A percentile compares a stretch with the other conserved stretches of the same genome.
Evolutionary conservation across 2,329 filamentous ascomycete species (phyloP).

Genomic region (Colletotrichum lindemuthianum): DNA sequence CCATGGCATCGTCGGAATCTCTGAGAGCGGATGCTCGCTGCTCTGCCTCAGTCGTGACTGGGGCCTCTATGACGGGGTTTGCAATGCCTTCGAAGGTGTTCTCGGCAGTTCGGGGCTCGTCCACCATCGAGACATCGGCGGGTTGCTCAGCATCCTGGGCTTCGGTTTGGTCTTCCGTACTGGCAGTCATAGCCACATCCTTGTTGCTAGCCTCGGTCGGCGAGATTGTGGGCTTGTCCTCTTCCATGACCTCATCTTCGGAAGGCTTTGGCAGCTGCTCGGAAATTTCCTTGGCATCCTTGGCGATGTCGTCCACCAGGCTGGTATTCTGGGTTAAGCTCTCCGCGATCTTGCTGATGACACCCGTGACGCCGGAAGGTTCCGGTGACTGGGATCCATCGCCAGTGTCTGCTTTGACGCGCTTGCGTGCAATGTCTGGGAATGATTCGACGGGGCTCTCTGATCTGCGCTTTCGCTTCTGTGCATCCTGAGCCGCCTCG

Average conservation of each 20-base stretch:
- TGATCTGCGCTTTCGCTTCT: slow-evolving; percentile 75
- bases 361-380: slow-evolving; percentile 13
- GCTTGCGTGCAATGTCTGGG: slow-evolving; percentile 65
- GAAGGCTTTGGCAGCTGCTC: slow-evolving; percentile 8
- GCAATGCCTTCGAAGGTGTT: neutral
- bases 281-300: slow-evolving; percentile 21
- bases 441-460: slow-evolving; percentile 67
- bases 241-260: slow-evolving; percentile 8
- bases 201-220: neutral
- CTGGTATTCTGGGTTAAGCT: slow-evolving; percentile 20
- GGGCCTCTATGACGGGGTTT: neutral
- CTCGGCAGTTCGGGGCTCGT: neutral
- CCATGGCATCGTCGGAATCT: slow-evolving; percentile 42
- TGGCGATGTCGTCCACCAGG: slow-evolving; percentile 26
- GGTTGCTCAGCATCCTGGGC: neutral
- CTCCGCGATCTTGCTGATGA: slow-evolving; percentile 22
- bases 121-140: neutral
- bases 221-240: slow-evolving; percentile 8
- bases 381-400: slow-evolving; percentile 1
- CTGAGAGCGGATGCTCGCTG: slow-evolving; percentile 9
- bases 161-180: slow-evolving; percentile 9
- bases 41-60: neutral
- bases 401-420: slow-evolving; percentile 54
- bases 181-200: slow-evolving; percentile 21
- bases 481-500: slow-evolving; percentile 57